phyloP scores from a whole-genome alignment of 352 stramenopile genomes.

The Phytopythium boreale region DNA sequence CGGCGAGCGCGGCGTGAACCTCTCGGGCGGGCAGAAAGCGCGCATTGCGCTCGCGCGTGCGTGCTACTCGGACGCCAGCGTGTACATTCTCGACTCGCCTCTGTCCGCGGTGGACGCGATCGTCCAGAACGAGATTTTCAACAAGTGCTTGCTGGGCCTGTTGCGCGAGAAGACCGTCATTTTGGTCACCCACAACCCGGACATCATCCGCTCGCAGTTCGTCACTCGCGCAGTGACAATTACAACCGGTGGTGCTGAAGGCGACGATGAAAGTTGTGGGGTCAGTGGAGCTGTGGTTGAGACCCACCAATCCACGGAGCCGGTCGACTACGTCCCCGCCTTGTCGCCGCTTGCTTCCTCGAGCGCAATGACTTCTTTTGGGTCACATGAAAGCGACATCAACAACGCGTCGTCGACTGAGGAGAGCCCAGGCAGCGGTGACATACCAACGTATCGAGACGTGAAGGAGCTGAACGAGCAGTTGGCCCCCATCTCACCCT shows the following conservation, averaged over 20 bases:
- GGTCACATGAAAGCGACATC: slow-evolving; percentile 4
- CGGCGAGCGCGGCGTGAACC: slow-evolving; percentile 57
- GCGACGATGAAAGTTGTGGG: background rate
- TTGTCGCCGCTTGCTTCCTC: slow-evolving; percentile 12
- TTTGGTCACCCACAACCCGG: slow-evolving; percentile 51
- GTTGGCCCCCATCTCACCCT: slow-evolving; percentile 24
- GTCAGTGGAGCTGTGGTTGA: slow-evolving; percentile 10
- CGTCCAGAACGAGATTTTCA: slow-evolving; percentile 74
- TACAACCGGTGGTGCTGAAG: slow-evolving; percentile 8
- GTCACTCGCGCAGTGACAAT: slow-evolving; percentile 28
- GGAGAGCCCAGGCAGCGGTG: background rate
- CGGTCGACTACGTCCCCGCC: slow-evolving; percentile 4
- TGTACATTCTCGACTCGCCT: slow-evolving; percentile 48
- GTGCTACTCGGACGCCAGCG: slow-evolving; percentile 47
- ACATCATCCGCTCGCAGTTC: slow-evolving; percentile 33
- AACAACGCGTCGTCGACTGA: slow-evolving; percentile 1
- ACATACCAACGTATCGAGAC: slow-evolving; percentile 3
- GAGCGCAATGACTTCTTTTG: slow-evolving; percentile 14
- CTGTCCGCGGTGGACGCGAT: slow-evolving; percentile 46
- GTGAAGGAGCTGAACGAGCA: slow-evolving; percentile 17
- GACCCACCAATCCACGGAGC: slow-evolving; percentile 12
- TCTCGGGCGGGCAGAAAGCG: slow-evolving; percentile 61
- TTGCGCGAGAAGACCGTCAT: slow-evolving; percentile 55
- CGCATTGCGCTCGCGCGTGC: slow-evolving; percentile 57
- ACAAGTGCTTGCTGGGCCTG: slow-evolving; percentile 57